Conservation (phyloP, 805 yeast species). For the Hyphopichia homilentoma region DNA sequence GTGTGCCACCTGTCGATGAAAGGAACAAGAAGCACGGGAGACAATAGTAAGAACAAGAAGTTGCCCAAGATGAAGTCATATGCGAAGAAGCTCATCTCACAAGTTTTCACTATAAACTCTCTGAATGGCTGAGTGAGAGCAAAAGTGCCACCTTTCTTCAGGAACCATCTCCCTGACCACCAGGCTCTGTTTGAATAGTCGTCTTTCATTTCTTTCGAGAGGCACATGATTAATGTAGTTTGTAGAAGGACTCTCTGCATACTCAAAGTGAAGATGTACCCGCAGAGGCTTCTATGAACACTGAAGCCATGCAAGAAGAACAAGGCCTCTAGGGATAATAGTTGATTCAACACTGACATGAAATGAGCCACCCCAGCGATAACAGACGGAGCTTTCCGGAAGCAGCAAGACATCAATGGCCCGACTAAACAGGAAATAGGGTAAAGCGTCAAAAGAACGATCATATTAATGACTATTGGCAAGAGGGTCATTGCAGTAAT, state of each 20-base stretch:
- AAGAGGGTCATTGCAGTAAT: conserved; percentile 48
- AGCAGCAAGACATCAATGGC: conserved; percentile 30
- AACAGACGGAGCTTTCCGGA: conserved; percentile 27
- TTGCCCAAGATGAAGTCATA: conserved; percentile 49
- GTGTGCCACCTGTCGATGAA: conserved; percentile 48
- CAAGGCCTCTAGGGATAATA: conserved; percentile 32
- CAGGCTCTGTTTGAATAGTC: conserved; percentile 44
- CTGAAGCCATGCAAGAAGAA: conserved; percentile 42
- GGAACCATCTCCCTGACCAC: conserved; percentile 54
- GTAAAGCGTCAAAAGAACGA: conserved; percentile 28
- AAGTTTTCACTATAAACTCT: conserved; percentile 42
- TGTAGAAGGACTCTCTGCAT: conserved; percentile 33
- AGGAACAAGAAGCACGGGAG: conserved; percentile 43
- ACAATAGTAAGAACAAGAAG: conserved; percentile 31
- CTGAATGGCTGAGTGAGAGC: conserved; percentile 42
- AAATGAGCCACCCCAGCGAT: conserved; percentile 41
- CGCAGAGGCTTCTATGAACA: conserved; percentile 34
- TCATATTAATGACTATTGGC: conserved; percentile 44
- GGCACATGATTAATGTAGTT: conserved; percentile 14
- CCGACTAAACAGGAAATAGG: conserved; percentile 36
- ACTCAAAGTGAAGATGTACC: conserved; percentile 33
- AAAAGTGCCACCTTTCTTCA: conserved; percentile 32
- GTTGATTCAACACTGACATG: conserved; percentile 26
- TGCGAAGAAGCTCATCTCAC: conserved; percentile 44
- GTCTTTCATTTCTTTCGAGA: conserved; percentile 38